A percentile compares a stretch with the other conserved stretches of the same genome.
Evolutionary conservation across 2,329 filamentous ascomycete species (phyloP).

Genomic region (Aaosphaeria arxii): DNA sequence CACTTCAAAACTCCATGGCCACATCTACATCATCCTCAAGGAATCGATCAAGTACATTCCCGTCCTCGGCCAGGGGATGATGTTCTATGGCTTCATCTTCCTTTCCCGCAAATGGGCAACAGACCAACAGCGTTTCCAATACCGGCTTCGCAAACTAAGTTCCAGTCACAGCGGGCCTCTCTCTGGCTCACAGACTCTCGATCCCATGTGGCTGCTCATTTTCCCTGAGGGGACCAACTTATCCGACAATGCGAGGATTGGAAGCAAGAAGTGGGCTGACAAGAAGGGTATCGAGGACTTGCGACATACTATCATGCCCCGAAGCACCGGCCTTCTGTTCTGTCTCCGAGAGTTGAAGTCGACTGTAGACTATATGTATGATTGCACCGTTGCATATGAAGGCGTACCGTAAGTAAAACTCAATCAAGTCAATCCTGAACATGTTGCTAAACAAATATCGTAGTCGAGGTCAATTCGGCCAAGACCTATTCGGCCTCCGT

Average conservation of each 20-base stretch:
- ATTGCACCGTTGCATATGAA: conserved; percentile 94
- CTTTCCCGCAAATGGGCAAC: conserved; percentile 87
- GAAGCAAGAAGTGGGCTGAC: conserved; percentile 71
- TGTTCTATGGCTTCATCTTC: conserved; percentile 87
- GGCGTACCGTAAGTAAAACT: conserved; percentile 72
- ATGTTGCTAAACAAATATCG: neutral
- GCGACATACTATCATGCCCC: conserved; percentile 70
- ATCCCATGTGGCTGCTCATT: conserved; percentile 87
- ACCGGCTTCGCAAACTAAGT: conserved; percentile 72
- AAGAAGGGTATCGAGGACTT: conserved; percentile 70
- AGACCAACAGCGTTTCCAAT: conserved; percentile 70
- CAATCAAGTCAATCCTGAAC: neutral
- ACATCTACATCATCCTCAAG: conserved; percentile 87
- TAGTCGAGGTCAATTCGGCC: conserved; percentile 64
- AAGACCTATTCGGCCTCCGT: conserved; percentile 80
- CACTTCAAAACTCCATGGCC: conserved; percentile 74
- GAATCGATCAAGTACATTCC: conserved; percentile 82
- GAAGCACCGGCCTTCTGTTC: conserved; percentile 77
- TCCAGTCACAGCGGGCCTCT: conserved; percentile 38
- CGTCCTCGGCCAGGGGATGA: conserved; percentile 78
- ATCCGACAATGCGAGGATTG: conserved; percentile 66
- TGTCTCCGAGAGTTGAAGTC: conserved; percentile 72
- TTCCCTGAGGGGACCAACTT: conserved; percentile 88
- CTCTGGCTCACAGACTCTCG: conserved; percentile 47
- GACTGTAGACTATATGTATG: conserved; percentile 79